A percentile compares a stretch with the other conserved stretches of the same genome.
These are phyloP conservation scores for Angomonas desouzai DNA, from an alignment of 208 protist genomes.

Conservation along the genomic window DNA sequence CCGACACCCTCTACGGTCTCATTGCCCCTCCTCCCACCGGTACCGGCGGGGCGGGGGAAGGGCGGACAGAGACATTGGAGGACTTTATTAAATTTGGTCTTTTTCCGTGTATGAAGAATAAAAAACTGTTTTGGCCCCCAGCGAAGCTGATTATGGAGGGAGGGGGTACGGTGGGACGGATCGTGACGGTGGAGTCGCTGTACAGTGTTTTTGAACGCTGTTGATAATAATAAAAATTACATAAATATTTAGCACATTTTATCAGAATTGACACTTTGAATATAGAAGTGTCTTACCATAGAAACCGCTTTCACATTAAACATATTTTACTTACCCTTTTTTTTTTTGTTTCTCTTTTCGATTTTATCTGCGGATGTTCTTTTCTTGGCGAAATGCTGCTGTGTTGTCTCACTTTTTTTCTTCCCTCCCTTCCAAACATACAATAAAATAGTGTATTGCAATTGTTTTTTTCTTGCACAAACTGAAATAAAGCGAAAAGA, in stretches of 20 bases:
- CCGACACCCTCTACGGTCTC: conserved; percentile 66
- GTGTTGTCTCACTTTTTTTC: conserved; percentile 13
- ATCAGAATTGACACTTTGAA: not conserved
- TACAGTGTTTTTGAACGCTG: conserved; percentile 91
- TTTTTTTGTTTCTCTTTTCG: conserved; percentile 13
- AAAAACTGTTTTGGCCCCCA: conserved; percentile 54
- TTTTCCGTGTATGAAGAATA: conserved; percentile 61
- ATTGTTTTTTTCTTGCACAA: conserved; percentile 19
- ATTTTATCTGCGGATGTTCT: conserved; percentile 6
- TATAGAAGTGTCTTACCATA: not conserved
- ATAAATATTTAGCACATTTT: not conserved
- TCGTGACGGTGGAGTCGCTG: conserved; percentile 81
- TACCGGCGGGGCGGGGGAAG: not conserved
- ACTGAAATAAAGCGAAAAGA: too few species aligned
- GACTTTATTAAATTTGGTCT: conserved; percentile 57
- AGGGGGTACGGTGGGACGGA: conserved; percentile 28
- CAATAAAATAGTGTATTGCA: conserved; percentile 11
- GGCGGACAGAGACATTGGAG: conserved; percentile 5
- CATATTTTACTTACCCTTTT: conserved; percentile 7
- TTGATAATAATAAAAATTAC: conserved; percentile 20
- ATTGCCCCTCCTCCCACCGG: not conserved
- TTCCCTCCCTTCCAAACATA: conserved; percentile 4
- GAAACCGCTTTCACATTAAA: not conserved
- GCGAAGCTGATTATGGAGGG: conserved; percentile 50
- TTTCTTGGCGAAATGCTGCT: not conserved